Percentiles rank a stretch among this genome's conserved stretches.
Evolutionary conservation across 1,139 yeast genomes (phyloP).

Genomic region (Candida labiduridarum): DNA sequence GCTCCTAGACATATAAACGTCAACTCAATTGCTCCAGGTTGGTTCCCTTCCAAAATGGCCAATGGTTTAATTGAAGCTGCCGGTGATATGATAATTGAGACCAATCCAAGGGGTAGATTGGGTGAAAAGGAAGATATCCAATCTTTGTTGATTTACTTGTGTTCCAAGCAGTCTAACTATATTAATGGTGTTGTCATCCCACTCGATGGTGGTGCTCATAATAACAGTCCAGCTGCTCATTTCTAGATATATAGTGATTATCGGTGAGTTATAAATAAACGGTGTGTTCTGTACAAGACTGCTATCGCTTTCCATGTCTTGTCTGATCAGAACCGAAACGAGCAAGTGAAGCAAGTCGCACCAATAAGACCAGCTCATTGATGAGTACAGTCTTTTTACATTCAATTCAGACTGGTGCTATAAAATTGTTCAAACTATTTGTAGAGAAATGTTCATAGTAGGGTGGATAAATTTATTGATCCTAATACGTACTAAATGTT

Average conservation of each 20-base stretch:
- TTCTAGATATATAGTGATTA: slow-evolving; percentile 11
- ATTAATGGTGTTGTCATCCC: slow-evolving; percentile 73
- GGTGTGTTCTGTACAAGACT: background rate
- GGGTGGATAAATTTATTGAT: no score
- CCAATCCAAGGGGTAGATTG: slow-evolving; percentile 66
- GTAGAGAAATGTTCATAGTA: no score
- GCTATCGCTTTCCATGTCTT: no score
- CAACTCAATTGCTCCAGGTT: slow-evolving; percentile 76
- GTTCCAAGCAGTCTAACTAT: slow-evolving; percentile 61
- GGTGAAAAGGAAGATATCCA: slow-evolving; percentile 66
- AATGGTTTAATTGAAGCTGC: slow-evolving; percentile 59
- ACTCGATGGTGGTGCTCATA: slow-evolving; percentile 69
- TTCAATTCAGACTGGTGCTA: no score
- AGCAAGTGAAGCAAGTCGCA: background rate
- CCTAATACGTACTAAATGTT: no score
- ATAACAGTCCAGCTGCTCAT: slow-evolving; percentile 24
- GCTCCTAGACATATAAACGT: slow-evolving; percentile 71
- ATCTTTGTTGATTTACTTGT: slow-evolving; percentile 59
- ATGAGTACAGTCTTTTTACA: no score
- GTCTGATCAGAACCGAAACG: background rate
- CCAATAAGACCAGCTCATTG: no score
- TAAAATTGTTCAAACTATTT: no score
- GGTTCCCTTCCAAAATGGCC: slow-evolving; percentile 79
- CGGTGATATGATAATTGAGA: slow-evolving; percentile 51
- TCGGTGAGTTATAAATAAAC: background rate